These are phyloP conservation scores for Maudiozyma serrabonitensis DNA, from an alignment of 805 yeast genomes.

Conservation along the genomic window DNA sequence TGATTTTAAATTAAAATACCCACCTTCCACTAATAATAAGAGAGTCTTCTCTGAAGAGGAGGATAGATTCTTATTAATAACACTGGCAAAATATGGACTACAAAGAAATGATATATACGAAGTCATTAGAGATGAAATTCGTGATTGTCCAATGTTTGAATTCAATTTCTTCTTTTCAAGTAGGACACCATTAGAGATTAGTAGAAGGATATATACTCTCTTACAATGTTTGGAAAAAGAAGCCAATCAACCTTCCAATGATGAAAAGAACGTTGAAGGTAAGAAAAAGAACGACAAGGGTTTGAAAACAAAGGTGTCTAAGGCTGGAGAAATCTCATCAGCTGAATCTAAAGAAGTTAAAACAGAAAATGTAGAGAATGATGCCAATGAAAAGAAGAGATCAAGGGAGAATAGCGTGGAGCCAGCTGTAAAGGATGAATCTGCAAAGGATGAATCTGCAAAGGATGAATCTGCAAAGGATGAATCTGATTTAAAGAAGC, in stretches of 20 bases:
- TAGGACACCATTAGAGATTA: slow-evolving; percentile 67
- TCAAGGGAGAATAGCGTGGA: not conserved
- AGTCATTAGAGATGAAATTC: slow-evolving; percentile 61
- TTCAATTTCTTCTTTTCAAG: slow-evolving; percentile 85
- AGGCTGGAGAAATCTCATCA: not conserved
- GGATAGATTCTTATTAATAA: slow-evolving; percentile 77
- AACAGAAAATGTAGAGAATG: not conserved
- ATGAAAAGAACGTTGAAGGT: not conserved
- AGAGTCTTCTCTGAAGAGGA: slow-evolving; percentile 81
- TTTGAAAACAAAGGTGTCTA: not conserved
- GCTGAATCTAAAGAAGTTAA: not conserved
- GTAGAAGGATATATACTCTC: slow-evolving; percentile 75
- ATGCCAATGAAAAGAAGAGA: slow-evolving; percentile 1
- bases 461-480: not conserved
- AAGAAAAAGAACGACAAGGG: not conserved
- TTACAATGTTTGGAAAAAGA: slow-evolving; percentile 71
- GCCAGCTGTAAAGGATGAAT: not conserved
- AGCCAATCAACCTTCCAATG: not conserved
- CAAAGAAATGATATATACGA: slow-evolving; percentile 77
- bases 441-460: not conserved
- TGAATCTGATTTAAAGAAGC: not conserved
- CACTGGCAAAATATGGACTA: slow-evolving; percentile 69
- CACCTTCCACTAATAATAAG: slow-evolving; percentile 45
- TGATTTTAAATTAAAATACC: slow-evolving; percentile 61
- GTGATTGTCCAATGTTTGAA: slow-evolving; percentile 68